Evolutionary conservation across 352 stramenopile species (phyloP).

Genomic region (Elongisporangium undulatum): DNA sequence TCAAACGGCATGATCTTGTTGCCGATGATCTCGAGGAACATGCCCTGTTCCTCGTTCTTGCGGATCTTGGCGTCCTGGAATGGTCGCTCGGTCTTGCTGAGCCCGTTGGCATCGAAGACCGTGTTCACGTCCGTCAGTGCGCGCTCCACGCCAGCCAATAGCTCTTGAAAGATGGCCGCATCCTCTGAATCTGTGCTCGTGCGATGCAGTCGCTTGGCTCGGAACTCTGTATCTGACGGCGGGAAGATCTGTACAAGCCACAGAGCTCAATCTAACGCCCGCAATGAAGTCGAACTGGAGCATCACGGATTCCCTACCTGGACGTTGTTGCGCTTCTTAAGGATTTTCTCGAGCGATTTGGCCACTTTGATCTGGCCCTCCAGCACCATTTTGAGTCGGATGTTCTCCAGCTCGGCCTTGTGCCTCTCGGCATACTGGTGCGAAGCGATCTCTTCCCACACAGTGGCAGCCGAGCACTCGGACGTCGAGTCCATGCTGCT

Average conservation of each 20-base stretch:
- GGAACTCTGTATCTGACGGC: not conserved
- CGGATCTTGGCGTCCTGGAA: constrained; percentile 3
- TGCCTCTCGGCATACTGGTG: constrained; percentile 22
- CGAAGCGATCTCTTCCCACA: constrained; percentile 26
- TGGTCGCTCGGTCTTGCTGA: constrained; percentile 1
- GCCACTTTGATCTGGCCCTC: constrained; percentile 44
- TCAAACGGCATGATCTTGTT: constrained; percentile 8
- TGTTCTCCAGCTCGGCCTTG: constrained; percentile 20
- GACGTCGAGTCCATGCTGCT: not conserved
- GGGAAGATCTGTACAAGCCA: not conserved
- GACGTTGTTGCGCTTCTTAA: constrained; percentile 21
- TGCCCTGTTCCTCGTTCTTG: constrained; percentile 6
- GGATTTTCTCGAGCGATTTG: constrained; percentile 35
- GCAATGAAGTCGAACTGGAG: not conserved
- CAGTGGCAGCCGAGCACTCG: not conserved
- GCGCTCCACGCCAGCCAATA: constrained; percentile 12
- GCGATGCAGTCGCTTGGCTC: not conserved
- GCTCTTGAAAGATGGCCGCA: constrained; percentile 8
- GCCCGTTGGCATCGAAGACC: constrained; percentile 10
- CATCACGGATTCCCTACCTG: not conserved
- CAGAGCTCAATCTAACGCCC: not conserved
- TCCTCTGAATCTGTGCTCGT: not conserved
- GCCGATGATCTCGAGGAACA: constrained; percentile 5
- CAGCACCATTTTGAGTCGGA: constrained; percentile 19
- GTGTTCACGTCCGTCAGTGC: constrained; percentile 11